Conservation (phyloP, 768 basidiomycete genomes). For the Sarcodon aspratus region DNA sequence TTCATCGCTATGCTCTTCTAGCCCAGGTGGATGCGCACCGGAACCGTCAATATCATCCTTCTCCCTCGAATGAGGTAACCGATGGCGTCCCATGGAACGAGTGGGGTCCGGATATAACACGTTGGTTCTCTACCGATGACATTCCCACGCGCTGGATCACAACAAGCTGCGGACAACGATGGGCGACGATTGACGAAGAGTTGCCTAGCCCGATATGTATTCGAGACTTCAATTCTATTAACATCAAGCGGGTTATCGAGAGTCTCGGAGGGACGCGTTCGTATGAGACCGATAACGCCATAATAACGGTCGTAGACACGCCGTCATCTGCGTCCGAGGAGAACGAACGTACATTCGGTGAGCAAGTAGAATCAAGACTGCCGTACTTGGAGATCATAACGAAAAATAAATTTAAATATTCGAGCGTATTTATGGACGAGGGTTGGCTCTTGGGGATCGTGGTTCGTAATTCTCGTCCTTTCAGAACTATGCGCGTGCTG, state of each 20-base stretch:
- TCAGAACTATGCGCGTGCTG: too few relatives aligned
- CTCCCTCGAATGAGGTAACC: not conserved
- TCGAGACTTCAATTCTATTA: not conserved
- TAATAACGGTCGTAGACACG: not conserved
- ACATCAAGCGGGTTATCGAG: not conserved
- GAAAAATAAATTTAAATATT: not conserved
- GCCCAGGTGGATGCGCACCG: not conserved
- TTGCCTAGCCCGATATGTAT: not conserved
- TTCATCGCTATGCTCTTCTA: not conserved
- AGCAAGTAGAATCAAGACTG: not conserved
- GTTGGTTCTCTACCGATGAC: slow-evolving; percentile 14
- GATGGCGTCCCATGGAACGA: slow-evolving; percentile 7
- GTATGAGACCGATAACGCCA: not conserved
- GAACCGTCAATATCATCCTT: not conserved
- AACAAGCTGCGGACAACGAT: slow-evolving; percentile 18
- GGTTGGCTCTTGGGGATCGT: not conserved
- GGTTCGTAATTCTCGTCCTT: not conserved
- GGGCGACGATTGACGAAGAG: not conserved
- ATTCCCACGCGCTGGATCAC: slow-evolving; percentile 18
- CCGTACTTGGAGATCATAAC: not conserved
- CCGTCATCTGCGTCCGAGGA: not conserved
- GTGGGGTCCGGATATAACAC: slow-evolving; percentile 13
- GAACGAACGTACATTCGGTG: not conserved
- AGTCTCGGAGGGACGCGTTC: not conserved
- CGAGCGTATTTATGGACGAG: not conserved